Evolutionary conservation across 202 grass and related monocot species (phyloP), one percentile per base, ranked within the genome.

Genomic region (Setaria viridis): DNA sequence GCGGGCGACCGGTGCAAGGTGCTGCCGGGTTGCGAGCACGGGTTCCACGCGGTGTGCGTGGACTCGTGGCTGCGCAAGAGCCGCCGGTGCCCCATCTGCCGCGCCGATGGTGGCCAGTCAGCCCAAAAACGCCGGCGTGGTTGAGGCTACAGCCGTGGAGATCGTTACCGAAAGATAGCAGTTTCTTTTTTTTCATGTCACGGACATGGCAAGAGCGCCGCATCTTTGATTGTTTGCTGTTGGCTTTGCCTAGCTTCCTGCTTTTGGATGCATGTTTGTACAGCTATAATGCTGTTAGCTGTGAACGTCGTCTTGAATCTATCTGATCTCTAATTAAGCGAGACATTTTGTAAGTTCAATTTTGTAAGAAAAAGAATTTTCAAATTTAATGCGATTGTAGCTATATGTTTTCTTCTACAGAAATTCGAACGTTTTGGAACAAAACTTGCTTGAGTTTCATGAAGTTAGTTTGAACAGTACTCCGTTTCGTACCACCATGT

Each of bases 41-140:
- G 86, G 49, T 97, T 97, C 83, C 94, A 97, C 49, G 88, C 88
- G 46, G 80, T 73, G 70, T 97, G 94, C 62, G 88, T 94, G 11
- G 94, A 97, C 65, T 80, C 86, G 58, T 94, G 94, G 94, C 73
- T 92, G 64, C 59, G 87, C 72, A 89, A 80, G 69, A 81, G 90
- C 68, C 86, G 88, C 3, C 16, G 74, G 42, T 92, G 94, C 74
- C 94, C 94, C 12, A 68, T 94, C 51, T 97, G 92, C 81, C 92
- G 90, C 3, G 45, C 85, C 72, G 79, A 81, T 84, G 51, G 5
- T 29, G 13, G 25, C 7, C 74, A n/a, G n/a, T 19, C 10, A 25
- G 0, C 25, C 11, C 17, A 63, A 67, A n/a, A 76, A 45, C 33
- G 33, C 66, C 84, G n/a, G 69, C 11, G 70, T 41, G 13, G 32